These are phyloP conservation scores for Solanum peruvianum DNA, from an alignment of 257 asterid species.

Conservation along the genomic window DNA sequence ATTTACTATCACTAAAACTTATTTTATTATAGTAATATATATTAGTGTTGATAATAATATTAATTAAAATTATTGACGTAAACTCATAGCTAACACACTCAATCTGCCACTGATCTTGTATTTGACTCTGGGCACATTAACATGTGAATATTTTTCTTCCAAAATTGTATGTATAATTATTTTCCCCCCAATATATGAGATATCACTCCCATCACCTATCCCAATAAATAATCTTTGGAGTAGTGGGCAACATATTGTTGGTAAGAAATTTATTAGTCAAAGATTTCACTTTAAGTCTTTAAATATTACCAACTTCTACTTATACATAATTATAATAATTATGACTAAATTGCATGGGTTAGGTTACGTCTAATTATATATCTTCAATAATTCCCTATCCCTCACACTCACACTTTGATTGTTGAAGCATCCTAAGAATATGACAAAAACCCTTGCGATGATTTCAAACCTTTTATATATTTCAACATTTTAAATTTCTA, in stretches of 20 bases:
- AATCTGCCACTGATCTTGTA: not conserved
- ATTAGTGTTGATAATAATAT: too few relatives aligned
- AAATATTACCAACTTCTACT: conserved; percentile 5
- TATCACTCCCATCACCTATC: not conserved
- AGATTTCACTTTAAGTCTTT: not conserved
- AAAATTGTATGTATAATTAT: not conserved
- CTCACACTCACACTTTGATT: not conserved
- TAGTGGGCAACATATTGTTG: not conserved
- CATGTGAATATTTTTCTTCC: not conserved
- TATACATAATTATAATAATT: not conserved
- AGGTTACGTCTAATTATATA: not conserved
- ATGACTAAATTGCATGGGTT: conserved; percentile 2
- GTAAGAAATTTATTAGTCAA: conserved; percentile 4
- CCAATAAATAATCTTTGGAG: not conserved
- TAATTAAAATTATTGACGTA: not conserved
- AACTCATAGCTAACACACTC: not conserved
- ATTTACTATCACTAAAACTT: too few relatives aligned
- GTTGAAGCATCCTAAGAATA: not conserved
- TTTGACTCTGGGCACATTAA: not conserved
- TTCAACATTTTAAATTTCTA: not conserved
- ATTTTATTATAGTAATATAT: too few relatives aligned
- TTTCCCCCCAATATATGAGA: not conserved
- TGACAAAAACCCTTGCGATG: not conserved
- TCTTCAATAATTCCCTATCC: conserved; percentile 1
- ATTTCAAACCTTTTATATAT: not conserved